phyloP scores from a whole-genome alignment of 129 eudicot genomes.

The Dittrichia graveolens region DNA sequence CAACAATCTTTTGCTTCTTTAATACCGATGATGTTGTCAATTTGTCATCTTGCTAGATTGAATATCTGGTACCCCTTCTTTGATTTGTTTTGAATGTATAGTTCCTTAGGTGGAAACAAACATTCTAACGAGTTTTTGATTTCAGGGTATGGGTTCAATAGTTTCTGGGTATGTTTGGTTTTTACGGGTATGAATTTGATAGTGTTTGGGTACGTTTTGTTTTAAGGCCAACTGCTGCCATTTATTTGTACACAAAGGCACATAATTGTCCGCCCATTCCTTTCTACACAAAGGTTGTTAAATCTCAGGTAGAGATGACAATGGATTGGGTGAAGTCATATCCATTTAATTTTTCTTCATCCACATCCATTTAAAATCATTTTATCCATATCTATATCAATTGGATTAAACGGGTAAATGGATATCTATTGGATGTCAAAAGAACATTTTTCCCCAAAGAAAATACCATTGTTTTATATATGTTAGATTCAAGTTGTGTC shows the following conservation, averaged over 20 bases:
- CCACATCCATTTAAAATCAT: too few relatives aligned
- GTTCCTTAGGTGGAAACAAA: neutral
- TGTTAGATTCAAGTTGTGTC: too few relatives aligned
- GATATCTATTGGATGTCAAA: too few relatives aligned
- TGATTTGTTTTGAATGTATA: slow-evolving; percentile 5
- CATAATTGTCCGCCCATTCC: neutral
- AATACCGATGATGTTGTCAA: neutral
- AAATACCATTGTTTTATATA: too few relatives aligned
- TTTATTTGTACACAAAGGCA: neutral
- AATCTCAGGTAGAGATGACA: too few relatives aligned
- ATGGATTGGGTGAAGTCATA: too few relatives aligned
- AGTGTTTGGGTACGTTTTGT: neutral
- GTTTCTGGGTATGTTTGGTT: neutral
- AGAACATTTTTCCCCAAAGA: too few relatives aligned
- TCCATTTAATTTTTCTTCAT: too few relatives aligned
- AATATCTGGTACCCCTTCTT: neutral
- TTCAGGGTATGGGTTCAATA: neutral
- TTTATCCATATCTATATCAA: too few relatives aligned
- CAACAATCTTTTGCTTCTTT: slow-evolving; percentile 19
- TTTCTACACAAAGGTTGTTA: neutral
- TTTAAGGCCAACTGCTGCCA: neutral
- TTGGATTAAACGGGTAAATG: too few relatives aligned
- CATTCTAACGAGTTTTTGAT: neutral
- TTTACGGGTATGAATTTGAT: neutral
- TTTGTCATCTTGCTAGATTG: neutral